Evolutionary conservation across 2,329 filamentous ascomycete genomes (phyloP).

Genomic region (Pleochaeta shiraiana): DNA sequence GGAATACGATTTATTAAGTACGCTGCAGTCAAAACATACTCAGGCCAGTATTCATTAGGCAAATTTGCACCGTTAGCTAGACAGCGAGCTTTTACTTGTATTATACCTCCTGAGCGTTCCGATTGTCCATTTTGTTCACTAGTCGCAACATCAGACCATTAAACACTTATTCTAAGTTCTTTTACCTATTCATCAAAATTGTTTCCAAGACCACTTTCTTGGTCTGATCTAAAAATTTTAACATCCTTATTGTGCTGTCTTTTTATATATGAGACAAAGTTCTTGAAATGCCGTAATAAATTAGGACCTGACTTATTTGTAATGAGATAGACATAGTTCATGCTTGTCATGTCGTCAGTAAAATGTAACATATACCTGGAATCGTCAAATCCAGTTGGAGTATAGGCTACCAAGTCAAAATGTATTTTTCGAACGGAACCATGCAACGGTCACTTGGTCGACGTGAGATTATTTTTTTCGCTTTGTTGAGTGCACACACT

Average conservation of each 20-base stretch:
- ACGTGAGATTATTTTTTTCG: neutral
- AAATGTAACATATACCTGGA: slow-evolving; percentile 1
- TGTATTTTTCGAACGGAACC: slow-evolving; percentile 1
- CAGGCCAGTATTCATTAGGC: neutral
- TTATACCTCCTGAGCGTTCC: neutral
- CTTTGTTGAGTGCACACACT: slow-evolving; percentile 4
- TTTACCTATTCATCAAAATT: neutral
- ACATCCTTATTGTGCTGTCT: neutral
- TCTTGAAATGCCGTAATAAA: neutral
- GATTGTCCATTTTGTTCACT: neutral
- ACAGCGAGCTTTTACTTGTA: neutral
- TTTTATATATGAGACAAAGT: neutral
- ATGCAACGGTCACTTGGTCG: neutral
- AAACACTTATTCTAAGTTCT: neutral
- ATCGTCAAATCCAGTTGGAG: neutral
- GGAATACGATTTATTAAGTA: neutral
- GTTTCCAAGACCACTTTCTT: neutral
- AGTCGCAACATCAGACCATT: neutral
- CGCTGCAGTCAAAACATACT: neutral
- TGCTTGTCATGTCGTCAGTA: neutral
- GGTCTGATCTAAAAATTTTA: neutral
- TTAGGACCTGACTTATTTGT: neutral
- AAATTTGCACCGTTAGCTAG: neutral
- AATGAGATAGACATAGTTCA: neutral
- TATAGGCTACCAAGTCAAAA: neutral